Evolutionary conservation across 2,329 filamentous ascomycete genomes (phyloP).

Genomic region (Nigrospora sphaerica): DNA sequence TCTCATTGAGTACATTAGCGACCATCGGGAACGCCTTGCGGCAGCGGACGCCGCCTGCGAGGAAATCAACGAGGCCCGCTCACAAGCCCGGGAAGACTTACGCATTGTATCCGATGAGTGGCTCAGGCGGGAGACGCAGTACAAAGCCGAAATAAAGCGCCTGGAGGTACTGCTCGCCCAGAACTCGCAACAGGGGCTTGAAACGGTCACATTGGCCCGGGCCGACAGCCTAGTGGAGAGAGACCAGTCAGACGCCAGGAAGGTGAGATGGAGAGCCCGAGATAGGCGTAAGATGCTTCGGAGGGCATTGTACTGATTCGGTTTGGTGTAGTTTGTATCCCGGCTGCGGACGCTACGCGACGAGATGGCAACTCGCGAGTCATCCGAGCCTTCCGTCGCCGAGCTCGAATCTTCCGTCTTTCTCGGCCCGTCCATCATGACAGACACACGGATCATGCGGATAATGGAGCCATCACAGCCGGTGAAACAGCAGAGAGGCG

Average conservation of each 20-base stretch:
- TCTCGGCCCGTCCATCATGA: not conserved
- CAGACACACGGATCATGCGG: not conserved
- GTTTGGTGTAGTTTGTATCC: constrained; percentile 7
- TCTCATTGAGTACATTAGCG: constrained; percentile 29
- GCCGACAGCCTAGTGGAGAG: constrained; percentile 34
- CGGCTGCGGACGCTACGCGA: constrained; percentile 18
- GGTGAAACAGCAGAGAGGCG: not conserved
- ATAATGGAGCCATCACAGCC: not conserved
- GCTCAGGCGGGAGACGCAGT: constrained; percentile 27
- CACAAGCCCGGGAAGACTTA: constrained; percentile 26
- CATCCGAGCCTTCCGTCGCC: not conserved
- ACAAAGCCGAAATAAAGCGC: constrained; percentile 30
- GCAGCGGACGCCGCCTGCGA: constrained; percentile 14
- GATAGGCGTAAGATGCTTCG: too few species aligned
- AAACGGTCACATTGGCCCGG: constrained; percentile 35
- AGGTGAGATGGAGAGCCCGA: constrained; percentile 9
- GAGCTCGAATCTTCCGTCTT: constrained; percentile 1
- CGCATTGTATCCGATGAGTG: constrained; percentile 28
- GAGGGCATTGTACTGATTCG: too few species aligned
- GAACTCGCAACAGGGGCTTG: constrained; percentile 29
- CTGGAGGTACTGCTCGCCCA: constrained; percentile 28
- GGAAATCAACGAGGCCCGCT: constrained; percentile 19
- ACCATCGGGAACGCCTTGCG: constrained; percentile 20
- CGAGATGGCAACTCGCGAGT: not conserved
- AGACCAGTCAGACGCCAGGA: constrained; percentile 17